These are phyloP conservation scores for Nakaseomyces bracarensis DNA, from an alignment of 1,139 yeast genomes.

Conservation along the genomic window DNA sequence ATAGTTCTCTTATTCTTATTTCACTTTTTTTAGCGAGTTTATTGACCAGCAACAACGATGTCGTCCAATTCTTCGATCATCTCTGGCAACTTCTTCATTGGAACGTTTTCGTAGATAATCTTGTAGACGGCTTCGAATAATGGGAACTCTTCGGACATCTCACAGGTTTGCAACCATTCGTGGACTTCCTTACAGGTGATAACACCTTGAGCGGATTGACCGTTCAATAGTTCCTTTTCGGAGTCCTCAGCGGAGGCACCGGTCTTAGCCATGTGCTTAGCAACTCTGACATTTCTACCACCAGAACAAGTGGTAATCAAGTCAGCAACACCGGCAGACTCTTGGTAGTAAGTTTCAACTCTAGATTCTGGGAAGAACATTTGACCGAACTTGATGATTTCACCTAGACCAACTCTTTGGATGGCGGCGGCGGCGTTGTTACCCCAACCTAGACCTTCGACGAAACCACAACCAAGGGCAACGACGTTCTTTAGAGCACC, in stretches of 20 bases:
- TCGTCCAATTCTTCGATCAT: conserved; percentile 41
- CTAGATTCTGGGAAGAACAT: conserved; percentile 60
- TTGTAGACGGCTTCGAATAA: conserved; percentile 76
- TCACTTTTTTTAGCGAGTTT: background rate
- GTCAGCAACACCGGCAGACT: conserved; percentile 94
- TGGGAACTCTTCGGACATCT: conserved; percentile 66
- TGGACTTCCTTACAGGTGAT: conserved; percentile 82
- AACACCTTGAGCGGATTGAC: conserved; percentile 92
- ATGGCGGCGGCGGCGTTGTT: conserved; percentile 94
- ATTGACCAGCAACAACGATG: conserved; percentile 7
- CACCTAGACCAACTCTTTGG: conserved; percentile 85
- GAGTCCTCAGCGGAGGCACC: conserved; percentile 67
- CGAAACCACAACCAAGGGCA: conserved; percentile 90
- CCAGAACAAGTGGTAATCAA: conserved; percentile 92
- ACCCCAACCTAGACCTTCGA: conserved; percentile 96
- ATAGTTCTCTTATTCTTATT: background rate
- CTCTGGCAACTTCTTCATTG: conserved; percentile 53
- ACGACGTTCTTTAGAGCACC: conserved; percentile 94
- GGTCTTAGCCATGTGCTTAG: conserved; percentile 63
- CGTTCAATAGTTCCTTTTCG: conserved; percentile 74
- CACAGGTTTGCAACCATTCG: conserved; percentile 57
- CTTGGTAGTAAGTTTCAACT: conserved; percentile 75
- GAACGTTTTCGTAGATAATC: conserved; percentile 63
- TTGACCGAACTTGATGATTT: conserved; percentile 75
- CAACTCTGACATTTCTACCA: conserved; percentile 88